Evolutionary conservation across 345 rosid genomes (phyloP), one percentile per base, ranked within the genome.

Genomic region (Toxicodendron radicans): DNA sequence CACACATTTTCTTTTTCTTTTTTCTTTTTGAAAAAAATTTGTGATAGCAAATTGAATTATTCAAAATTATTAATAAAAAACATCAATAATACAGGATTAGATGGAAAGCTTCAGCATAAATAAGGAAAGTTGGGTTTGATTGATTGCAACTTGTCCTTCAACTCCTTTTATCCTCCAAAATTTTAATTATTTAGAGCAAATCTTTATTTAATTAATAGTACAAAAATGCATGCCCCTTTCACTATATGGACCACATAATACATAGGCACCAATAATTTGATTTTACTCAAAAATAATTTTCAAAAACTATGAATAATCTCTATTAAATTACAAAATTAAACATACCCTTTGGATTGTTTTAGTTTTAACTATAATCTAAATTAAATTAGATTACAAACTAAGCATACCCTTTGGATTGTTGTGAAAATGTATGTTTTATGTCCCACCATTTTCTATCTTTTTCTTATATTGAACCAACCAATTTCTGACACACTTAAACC

Each of bases 71-170:
- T 45, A 56, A 71, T 52, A 32, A 71, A 41, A 75, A 71, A 63
- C 67, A 32, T 57, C 76, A 80, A 66, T 79, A 61, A 83, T 79
- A 9, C 56, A 64, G 68, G 72, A 74, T 57, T 59, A 71, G 68
- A 71, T 70, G 60, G 79, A 79, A 72, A 66, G 66, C 61, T 46
- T 27, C 46, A 43, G 70, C 69, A 64, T 66, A 58, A 66, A 61
- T 61, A 61, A 20, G 80, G 86, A 79, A 77, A 80, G 68, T 68
- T 62, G 79, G 74, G 64, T 81, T 72, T 76, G 88, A 80, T 80
- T 83, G 88, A 80, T 46, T 79, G 80, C 78, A 49, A 74, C 80
- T 65, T 71, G 56, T 78, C 75, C 59, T 56, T 69, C 41, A 66
- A 16, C 60, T 27, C 56, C 62, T 51, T 63, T 58, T 71, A 45